Conservation (phyloP, 1,139 yeast genomes). For the Protomyces arabidopsidicola region DNA sequence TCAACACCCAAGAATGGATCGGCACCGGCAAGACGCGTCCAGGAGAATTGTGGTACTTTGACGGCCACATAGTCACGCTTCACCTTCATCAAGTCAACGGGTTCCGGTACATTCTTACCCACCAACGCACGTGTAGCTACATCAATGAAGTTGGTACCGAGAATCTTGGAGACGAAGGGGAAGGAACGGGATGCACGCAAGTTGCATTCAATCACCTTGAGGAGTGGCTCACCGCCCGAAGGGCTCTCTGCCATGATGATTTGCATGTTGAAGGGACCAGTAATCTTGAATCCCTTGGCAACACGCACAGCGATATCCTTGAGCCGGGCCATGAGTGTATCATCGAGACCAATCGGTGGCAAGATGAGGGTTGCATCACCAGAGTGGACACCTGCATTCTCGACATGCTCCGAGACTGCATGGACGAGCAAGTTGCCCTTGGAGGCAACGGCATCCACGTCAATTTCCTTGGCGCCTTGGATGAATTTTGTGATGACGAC, state of each 20-base stretch:
- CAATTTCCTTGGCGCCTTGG: slow-evolving; percentile 93
- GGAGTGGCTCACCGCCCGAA: slow-evolving; percentile 44
- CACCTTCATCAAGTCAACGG: slow-evolving; percentile 62
- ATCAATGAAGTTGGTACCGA: slow-evolving; percentile 89
- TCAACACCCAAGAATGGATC: slow-evolving; percentile 98
- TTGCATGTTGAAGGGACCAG: slow-evolving; percentile 99
- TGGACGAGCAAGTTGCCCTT: slow-evolving; percentile 85
- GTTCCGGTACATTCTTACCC: slow-evolving; percentile 64
- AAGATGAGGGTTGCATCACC: slow-evolving; percentile 95
- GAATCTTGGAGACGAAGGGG: slow-evolving; percentile 96
- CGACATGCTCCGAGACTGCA: slow-evolving; percentile 96
- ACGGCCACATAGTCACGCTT: slow-evolving; percentile 75
- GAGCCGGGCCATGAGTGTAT: slow-evolving; percentile 56
- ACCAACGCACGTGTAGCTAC: slow-evolving; percentile 85
- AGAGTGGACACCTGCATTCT: slow-evolving; percentile 97
- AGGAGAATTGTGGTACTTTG: slow-evolving; percentile 96
- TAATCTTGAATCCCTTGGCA: slow-evolving; percentile 88
- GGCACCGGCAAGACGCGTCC: slow-evolving; percentile 97
- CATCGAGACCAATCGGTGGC: slow-evolving; percentile 77
- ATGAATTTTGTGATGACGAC: slow-evolving; percentile 95
- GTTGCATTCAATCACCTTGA: slow-evolving; percentile 97
- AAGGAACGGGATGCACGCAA: slow-evolving; percentile 97
- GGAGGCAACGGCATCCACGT: slow-evolving; percentile 91
- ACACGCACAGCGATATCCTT: slow-evolving; percentile 86
- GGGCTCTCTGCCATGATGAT: slow-evolving; percentile 64